Percentiles rank a stretch among this genome's conserved stretches.
These are phyloP conservation scores for Solanum sejunctum DNA, from an alignment of 257 asterid species.

Conservation along the genomic window DNA sequence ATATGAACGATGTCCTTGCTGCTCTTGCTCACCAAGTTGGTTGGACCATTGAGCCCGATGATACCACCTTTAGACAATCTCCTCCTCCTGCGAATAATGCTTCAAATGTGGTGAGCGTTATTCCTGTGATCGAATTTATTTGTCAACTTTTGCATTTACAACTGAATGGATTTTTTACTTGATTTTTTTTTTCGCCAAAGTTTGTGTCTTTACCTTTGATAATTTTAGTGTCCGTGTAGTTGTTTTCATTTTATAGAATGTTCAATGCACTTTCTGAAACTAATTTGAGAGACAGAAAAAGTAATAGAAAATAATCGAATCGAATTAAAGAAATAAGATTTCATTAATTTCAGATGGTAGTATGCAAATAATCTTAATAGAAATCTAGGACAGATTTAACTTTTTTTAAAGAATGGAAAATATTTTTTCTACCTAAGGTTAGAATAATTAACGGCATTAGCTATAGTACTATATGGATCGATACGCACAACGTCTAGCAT, in stretches of 20 bases:
- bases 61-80: slow-evolving; percentile 51
- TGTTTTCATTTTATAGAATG: background rate
- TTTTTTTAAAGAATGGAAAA: too few species aligned
- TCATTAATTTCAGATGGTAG: too few species aligned
- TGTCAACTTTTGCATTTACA: background rate
- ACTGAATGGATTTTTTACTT: background rate
- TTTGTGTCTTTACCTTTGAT: background rate
- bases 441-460: too few species aligned
- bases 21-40: slow-evolving; percentile 72
- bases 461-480: too few species aligned
- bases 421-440: too few species aligned
- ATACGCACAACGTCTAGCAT: too few species aligned
- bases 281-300: too few species aligned
- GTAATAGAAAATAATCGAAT: too few species aligned
- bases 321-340: too few species aligned
- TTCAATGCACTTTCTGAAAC: background rate
- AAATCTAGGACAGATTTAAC: too few species aligned
- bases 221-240: background rate
- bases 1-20: slow-evolving; percentile 72
- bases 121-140: background rate
- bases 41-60: slow-evolving; percentile 55
- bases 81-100: slow-evolving; percentile 25
- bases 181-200: background rate
- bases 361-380: too few species aligned
- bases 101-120: slow-evolving; percentile 29